These are phyloP conservation scores for Euphorbia tirucalli DNA, from an alignment of 345 rosid species.

Conservation along the genomic window DNA sequence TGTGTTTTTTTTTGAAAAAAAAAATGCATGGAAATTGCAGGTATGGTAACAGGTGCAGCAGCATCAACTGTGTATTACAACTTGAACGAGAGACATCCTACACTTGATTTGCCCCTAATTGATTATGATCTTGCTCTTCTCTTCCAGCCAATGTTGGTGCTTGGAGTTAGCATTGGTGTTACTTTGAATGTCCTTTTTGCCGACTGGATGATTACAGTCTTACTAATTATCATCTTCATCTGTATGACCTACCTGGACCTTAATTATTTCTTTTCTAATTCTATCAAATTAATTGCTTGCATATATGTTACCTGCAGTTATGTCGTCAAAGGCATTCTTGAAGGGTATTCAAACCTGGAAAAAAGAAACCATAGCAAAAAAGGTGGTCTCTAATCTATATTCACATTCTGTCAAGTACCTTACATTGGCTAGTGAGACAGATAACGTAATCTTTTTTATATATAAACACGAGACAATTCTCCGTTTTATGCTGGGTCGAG, in stretches of 20 bases:
- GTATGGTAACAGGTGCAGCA: constrained; percentile 51
- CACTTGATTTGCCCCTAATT: constrained; percentile 42
- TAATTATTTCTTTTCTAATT: not conserved
- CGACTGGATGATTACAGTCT: constrained; percentile 50
- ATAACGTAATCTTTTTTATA: no score
- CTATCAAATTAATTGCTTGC: not conserved
- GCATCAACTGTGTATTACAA: constrained; percentile 42
- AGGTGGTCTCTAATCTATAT: constrained; percentile 19
- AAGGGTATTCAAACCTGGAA: constrained; percentile 58
- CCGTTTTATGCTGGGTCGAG: no score
- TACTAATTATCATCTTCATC: constrained; percentile 42
- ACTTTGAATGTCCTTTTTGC: constrained; percentile 43
- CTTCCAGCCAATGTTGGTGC: constrained; percentile 48
- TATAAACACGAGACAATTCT: no score
- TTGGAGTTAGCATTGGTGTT: constrained; percentile 51
- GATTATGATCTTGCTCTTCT: constrained; percentile 55
- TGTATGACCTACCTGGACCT: constrained; percentile 12
- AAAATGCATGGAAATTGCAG: constrained; percentile 13
- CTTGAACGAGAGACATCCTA: constrained; percentile 42
- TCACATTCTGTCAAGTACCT: no score
- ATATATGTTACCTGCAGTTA: constrained; percentile 20
- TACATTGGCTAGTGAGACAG: no score
- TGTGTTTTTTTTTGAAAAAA: no score
- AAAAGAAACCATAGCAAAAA: constrained; percentile 38
- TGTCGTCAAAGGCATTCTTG: constrained; percentile 42